These are phyloP conservation scores for Ambrosiella beaveri DNA, from an alignment of 2,329 filamentous ascomycete species.

Conservation along the genomic window DNA sequence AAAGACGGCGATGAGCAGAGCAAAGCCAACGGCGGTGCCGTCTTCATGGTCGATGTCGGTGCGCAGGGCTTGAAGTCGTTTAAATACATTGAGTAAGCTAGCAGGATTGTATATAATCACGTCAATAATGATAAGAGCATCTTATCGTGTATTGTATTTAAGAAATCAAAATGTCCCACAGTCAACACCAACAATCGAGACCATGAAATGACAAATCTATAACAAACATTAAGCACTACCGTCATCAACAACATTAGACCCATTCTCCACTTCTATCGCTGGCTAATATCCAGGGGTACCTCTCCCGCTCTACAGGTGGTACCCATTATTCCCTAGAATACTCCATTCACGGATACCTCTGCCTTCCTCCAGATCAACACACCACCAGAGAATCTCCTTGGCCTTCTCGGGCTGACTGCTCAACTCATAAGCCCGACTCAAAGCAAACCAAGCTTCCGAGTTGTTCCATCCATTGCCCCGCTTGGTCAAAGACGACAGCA, in stretches of 20 bases:
- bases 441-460: conserved; percentile 80
- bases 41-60: conserved; percentile 66
- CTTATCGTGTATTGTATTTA: background rate
- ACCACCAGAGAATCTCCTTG: conserved; percentile 93
- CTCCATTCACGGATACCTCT: conserved; percentile 66
- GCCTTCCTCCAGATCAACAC: conserved; percentile 81
- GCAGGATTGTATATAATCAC: conserved; percentile 3
- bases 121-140: conserved; percentile 2
- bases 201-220: background rate
- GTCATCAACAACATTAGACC: background rate
- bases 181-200: background rate
- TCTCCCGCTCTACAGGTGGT: conserved; percentile 26
- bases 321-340: conserved; percentile 48
- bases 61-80: conserved; percentile 45
- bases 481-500: conserved; percentile 70
- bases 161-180: background rate
- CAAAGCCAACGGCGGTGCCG: conserved; percentile 43
- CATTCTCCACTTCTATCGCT: background rate
- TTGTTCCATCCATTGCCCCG: conserved; percentile 78
- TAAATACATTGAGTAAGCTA: conserved; percentile 38
- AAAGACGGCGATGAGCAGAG: conserved; percentile 47
- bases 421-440: conserved; percentile 76
- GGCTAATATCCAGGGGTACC: background rate
- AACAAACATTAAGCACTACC: background rate
- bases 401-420: conserved; percentile 73